Percentiles rank a stretch among this genome's conserved stretches.
phyloP scores from a whole-genome alignment of 495 filamentous ascomycete genomes.

The Aspergillus incahuasiensis region DNA sequence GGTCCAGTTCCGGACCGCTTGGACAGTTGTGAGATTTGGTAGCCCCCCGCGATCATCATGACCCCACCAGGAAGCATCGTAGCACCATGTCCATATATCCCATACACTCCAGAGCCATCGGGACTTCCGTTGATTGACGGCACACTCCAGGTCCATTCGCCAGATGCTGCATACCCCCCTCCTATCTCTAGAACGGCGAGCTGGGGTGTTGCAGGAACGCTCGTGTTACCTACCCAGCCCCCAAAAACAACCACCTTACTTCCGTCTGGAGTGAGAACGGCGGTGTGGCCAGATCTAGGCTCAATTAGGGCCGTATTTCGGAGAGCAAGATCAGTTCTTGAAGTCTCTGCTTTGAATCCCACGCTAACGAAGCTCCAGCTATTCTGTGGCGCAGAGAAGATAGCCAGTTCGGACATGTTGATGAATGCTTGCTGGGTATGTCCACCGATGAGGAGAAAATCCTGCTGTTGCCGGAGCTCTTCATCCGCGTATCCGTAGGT shows the following conservation, averaged over 20 bases:
- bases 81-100: constrained; percentile 82
- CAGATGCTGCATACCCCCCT: constrained; percentile 59
- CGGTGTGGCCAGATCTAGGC: constrained; percentile 80
- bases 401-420: constrained; percentile 85
- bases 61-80: constrained; percentile 77
- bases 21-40: constrained; percentile 53
- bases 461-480: constrained; percentile 60
- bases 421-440: constrained; percentile 81
- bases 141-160: constrained; percentile 70
- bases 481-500: constrained; percentile 54
- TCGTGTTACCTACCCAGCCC: constrained; percentile 83
- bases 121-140: constrained; percentile 44
- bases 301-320: constrained; percentile 49
- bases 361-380: constrained; percentile 78
- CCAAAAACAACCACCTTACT: constrained; percentile 70
- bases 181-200: constrained; percentile 71
- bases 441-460: constrained; percentile 79
- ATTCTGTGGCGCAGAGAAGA: constrained; percentile 81
- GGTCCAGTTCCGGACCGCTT: constrained; percentile 34
- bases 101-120: constrained; percentile 63
- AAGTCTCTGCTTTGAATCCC: constrained; percentile 33
- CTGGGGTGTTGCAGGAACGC: constrained; percentile 70
- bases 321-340: constrained; percentile 45
- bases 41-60: constrained; percentile 87
- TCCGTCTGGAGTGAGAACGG: constrained; percentile 74